These are phyloP conservation scores for Podaxis rugospora DNA, from an alignment of 768 basidiomycete genomes.

Conservation along the genomic window DNA sequence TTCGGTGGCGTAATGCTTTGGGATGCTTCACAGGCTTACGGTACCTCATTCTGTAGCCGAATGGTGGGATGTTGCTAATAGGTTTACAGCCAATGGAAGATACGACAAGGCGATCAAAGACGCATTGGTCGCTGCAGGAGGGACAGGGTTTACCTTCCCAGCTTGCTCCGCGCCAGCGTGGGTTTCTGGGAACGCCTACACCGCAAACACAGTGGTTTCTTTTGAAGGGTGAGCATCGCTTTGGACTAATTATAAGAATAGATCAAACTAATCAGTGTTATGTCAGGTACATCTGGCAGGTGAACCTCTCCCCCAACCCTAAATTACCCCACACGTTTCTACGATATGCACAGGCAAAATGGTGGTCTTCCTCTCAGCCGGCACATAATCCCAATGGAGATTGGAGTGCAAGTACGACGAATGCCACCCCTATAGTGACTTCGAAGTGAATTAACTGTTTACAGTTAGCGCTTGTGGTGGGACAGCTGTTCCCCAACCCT, in stretches of 20 bases:
- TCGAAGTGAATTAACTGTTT: constrained; percentile 3
- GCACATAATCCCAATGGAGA: constrained; percentile 46
- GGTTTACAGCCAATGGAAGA: constrained; percentile 43
- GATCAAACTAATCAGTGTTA: background rate
- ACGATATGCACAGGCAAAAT: constrained; percentile 47
- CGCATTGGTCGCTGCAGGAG: constrained; percentile 53
- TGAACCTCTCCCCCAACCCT: constrained; percentile 15
- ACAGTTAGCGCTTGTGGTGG: constrained; percentile 51
- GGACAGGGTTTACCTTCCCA: constrained; percentile 66
- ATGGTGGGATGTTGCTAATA: background rate
- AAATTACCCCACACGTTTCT: background rate
- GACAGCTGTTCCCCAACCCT: background rate
- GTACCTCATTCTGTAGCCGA: constrained; percentile 33
- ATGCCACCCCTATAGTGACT: background rate
- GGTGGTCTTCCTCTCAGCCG: constrained; percentile 47
- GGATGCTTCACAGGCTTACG: constrained; percentile 45
- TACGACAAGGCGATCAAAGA: constrained; percentile 61
- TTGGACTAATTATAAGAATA: background rate
- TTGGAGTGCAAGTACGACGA: constrained; percentile 56
- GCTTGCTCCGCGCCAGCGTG: constrained; percentile 54
- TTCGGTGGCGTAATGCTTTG: constrained; percentile 64
- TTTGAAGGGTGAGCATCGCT: constrained; percentile 45
- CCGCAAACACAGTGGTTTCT: constrained; percentile 47
- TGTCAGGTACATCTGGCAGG: constrained; percentile 63
- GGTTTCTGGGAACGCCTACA: constrained; percentile 43